Conservation (phyloP, 768 basidiomycete genomes). For the Lactarius vividus region DNA sequence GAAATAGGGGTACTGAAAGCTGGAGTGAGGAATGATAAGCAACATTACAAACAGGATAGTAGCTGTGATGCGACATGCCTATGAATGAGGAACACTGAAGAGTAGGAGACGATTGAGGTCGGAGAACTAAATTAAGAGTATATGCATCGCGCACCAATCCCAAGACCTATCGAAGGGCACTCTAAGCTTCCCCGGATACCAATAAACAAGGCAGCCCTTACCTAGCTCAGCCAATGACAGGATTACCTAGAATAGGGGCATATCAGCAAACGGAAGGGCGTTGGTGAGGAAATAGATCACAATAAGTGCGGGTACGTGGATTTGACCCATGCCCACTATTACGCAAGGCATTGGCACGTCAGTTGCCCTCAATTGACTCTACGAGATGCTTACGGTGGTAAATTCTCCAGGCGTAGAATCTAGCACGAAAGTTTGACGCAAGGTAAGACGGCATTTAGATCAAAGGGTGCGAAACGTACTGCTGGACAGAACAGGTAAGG, state of each 20-base stretch:
- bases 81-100: slow-evolving; percentile 1
- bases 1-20: not conserved
- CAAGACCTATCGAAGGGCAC: not conserved
- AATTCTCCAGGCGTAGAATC: slow-evolving; percentile 19
- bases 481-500: not conserved
- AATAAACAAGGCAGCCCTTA: not conserved
- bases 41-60: not conserved
- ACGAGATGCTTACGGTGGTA: not conserved
- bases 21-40: slow-evolving; percentile 3
- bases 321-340: slow-evolving; percentile 4
- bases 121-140: too few relatives aligned
- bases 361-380: not conserved
- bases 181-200: not conserved
- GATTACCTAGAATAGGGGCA: not conserved
- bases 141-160: not conserved
- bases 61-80: not conserved
- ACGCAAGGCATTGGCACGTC: not conserved
- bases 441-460: not conserved
- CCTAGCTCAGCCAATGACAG: slow-evolving; percentile 2
- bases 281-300: not conserved
- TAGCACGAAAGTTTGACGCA: not conserved
- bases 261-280: not conserved
- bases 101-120: not conserved
- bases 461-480: not conserved
- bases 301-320: slow-evolving; percentile 2